These are phyloP conservation scores for Dictyostelium intermedium DNA, from an alignment of 78 protist genomes.

Conservation along the genomic window DNA sequence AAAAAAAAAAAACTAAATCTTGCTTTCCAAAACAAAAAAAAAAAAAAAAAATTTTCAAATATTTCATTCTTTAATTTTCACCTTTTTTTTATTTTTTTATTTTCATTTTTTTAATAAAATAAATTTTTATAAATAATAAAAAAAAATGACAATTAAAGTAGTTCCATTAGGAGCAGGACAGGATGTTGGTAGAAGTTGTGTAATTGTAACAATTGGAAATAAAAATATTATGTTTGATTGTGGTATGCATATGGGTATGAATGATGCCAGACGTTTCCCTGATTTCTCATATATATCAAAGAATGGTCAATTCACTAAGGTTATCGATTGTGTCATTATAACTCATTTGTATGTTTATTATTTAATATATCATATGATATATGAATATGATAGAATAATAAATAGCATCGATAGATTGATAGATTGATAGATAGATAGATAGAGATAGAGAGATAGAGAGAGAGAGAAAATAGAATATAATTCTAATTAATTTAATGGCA, in stretches of 20 bases:
- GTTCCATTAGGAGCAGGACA: constrained; percentile 91
- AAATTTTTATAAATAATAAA: no score
- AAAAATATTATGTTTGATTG: constrained; percentile 95
- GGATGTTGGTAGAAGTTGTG: constrained; percentile 97
- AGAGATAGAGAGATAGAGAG: no score
- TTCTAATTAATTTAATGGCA: no score
- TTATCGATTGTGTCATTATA: constrained; percentile 85
- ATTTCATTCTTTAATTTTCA: no score
- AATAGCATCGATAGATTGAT: background rate
- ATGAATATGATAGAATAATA: no score
- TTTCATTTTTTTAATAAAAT: background rate
- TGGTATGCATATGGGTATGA: constrained; percentile 98
- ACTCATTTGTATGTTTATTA: constrained; percentile 85
- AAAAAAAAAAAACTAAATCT: no score
- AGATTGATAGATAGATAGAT: no score
- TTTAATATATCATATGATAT: no score
- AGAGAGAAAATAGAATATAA: no score
- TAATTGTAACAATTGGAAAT: constrained; percentile 93
- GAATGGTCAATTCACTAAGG: constrained; percentile 68
- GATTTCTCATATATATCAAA: constrained; percentile 90
- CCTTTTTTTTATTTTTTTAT: no score
- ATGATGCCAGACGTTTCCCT: constrained; percentile 96
- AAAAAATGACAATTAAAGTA: constrained; percentile 75
- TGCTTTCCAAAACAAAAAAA: no score
- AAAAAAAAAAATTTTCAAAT: no score